Conservation (phyloP, 371 early-diverging fungal genomes). For the Lichtheimia hyalospora region DNA sequence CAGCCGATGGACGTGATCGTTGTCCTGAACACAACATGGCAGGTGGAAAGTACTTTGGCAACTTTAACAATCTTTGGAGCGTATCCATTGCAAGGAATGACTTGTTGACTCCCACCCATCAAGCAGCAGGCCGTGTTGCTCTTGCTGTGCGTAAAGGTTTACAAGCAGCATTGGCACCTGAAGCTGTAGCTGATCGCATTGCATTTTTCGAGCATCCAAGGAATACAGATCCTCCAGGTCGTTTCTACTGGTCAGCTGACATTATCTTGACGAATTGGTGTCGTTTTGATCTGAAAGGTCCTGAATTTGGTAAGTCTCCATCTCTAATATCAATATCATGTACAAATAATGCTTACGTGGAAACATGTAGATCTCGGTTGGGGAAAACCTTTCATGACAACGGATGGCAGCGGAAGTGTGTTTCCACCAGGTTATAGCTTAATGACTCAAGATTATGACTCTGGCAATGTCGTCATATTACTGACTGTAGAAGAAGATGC, state of each 20-base stretch:
- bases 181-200: conserved; percentile 34
- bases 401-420: conserved; percentile 21
- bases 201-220: conserved; percentile 33
- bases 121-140: conserved; percentile 31
- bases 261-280: conserved; percentile 47
- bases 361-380: conserved; percentile 28
- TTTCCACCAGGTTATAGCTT: conserved; percentile 38
- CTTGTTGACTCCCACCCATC: conserved; percentile 19
- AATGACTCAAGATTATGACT: conserved; percentile 30
- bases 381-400: conserved; percentile 40
- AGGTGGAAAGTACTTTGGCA: conserved; percentile 35
- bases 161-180: conserved; percentile 25
- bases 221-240: conserved; percentile 1
- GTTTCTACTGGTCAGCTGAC: conserved; percentile 37
- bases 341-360: conserved; percentile 11
- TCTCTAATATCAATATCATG: too few relatives aligned
- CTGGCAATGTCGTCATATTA: conserved; percentile 25
- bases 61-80: conserved; percentile 38
- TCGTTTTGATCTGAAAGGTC: conserved; percentile 38
- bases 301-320: conserved; percentile 7
- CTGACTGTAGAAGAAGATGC: conserved; percentile 38
- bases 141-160: conserved; percentile 32
- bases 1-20: conserved; percentile 42
- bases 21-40: conserved; percentile 30
- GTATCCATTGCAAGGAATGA: conserved; percentile 27